Evolutionary conservation across 352 stramenopile genomes (phyloP), one percentile per base, ranked within the genome.

Genomic region (Globisporangium paroecandrum): DNA sequence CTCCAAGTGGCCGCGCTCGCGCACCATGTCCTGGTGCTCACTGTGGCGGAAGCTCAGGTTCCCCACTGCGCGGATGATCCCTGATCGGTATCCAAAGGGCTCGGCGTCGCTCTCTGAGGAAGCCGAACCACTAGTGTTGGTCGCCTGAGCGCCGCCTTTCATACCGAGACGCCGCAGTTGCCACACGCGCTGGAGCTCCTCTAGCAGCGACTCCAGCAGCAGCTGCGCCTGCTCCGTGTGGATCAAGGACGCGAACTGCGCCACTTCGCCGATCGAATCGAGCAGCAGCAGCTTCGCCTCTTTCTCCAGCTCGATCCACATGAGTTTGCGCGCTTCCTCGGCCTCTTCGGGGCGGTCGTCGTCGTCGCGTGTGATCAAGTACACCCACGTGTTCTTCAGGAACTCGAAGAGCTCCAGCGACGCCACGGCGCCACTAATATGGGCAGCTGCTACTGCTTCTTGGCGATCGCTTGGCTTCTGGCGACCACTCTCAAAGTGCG

Each of bases 1-100:
- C 25, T 79, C 77, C 12, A 97, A 70, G 62, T 81, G 90, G 1
- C 87, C 87, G 25, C 78, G 72, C 3, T 90, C 77, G 7, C 91
- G 85, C 51, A 97, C 83, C 20, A 89, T 36, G 68, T 97, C 87
- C 74, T 97, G 91, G 49, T 89, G 77, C 0, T 64, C 65, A 0
- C 64, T 71, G 62, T 91, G 77, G 12, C 87, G 83, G 68, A 91
- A 94, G 67, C 83, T 87, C 38, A 94, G 62, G 68, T 97, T 97
- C 18, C 88, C 90, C 18, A 95, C 74, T 20, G 90, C 78, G 12
- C 87, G 87, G 58, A 97, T 91, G 41, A 93, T 75, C 0, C 79
- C 76, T 18, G 87, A 95, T 8, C 85, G 81, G 60, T 95, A 95
- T 4, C 87, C 87, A 27, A 85, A 73, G 6, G 83, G 83, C 58